Percentiles rank a stretch among this genome's conserved stretches.
These are phyloP conservation scores for Cladosporium colombiae DNA, from an alignment of 2,329 filamentous ascomycete species.

Conservation along the genomic window DNA sequence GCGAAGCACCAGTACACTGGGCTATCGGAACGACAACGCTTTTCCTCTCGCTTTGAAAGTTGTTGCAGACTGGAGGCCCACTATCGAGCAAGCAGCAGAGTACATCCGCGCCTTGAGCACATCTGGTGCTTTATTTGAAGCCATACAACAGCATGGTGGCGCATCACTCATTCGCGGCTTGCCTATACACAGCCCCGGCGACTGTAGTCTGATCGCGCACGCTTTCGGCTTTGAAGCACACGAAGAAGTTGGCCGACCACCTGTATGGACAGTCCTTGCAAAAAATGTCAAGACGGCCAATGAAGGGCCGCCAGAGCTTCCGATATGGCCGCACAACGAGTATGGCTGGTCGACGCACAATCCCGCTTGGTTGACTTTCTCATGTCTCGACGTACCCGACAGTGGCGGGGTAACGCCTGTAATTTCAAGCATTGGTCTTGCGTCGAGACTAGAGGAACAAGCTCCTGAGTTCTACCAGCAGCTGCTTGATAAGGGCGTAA, in stretches of 20 bases:
- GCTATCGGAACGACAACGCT: neutral
- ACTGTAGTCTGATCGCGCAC: neutral
- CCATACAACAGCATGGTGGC: neutral
- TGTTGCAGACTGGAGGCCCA: neutral
- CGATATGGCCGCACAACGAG: neutral
- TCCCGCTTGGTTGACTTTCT: neutral
- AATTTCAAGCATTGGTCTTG: neutral
- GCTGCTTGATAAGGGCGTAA: neutral
- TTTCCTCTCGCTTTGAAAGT: neutral
- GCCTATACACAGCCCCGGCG: neutral
- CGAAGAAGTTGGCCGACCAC: conserved; percentile 2
- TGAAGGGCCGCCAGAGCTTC: neutral
- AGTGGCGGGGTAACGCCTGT: neutral
- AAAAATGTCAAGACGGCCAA: conserved; percentile 2
- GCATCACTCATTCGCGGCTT: neutral
- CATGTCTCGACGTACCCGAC: neutral
- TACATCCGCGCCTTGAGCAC: neutral
- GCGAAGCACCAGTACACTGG: neutral
- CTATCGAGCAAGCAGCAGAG: neutral
- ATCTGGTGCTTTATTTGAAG: neutral
- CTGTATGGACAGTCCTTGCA: neutral
- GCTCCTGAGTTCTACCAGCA: neutral
- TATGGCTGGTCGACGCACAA: neutral
- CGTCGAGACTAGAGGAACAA: neutral
- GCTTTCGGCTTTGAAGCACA: neutral